phyloP scores from a whole-genome alignment of 495 filamentous ascomycete genomes.

The Aspergillus wentii region DNA sequence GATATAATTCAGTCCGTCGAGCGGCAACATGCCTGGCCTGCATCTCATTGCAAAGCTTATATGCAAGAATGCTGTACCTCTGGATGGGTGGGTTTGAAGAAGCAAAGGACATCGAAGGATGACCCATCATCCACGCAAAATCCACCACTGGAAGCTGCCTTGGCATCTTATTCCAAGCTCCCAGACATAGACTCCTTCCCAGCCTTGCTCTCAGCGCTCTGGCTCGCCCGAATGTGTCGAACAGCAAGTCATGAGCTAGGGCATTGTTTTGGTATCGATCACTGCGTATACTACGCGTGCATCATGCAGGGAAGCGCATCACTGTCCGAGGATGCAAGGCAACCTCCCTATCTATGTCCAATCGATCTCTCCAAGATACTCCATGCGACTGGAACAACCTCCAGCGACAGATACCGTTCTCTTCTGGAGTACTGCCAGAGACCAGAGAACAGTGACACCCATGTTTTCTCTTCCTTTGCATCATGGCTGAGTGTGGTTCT shows the following conservation, averaged over 20 bases:
- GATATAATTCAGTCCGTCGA: conserved; percentile 43
- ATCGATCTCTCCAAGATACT: conserved; percentile 55
- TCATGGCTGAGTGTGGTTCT: conserved; percentile 10
- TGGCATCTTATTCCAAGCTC: too few relatives aligned
- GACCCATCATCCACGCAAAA: too few relatives aligned
- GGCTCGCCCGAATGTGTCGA: conserved; percentile 52
- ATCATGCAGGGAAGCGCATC: conserved; percentile 61
- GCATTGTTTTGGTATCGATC: conserved; percentile 61
- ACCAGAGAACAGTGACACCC: neutral
- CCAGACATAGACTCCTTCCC: too few relatives aligned
- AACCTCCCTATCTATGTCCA: conserved; percentile 64
- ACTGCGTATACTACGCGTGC: conserved; percentile 67
- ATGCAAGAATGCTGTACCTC: conserved; percentile 29
- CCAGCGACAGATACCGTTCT: conserved; percentile 33
- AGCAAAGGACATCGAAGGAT: too few relatives aligned
- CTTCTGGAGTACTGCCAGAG: conserved; percentile 40
- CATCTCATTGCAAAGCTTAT: conserved; percentile 53
- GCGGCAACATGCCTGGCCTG: conserved; percentile 56
- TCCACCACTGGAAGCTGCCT: too few relatives aligned
- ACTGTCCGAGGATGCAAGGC: conserved; percentile 57
- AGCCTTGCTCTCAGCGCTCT: conserved; percentile 30
- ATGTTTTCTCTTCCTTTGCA: conserved; percentile 17
- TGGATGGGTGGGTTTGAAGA: too few relatives aligned
- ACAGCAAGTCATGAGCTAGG: conserved; percentile 61
- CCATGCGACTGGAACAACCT: conserved; percentile 31